Evolutionary conservation across 169 alveolate species (phyloP), one percentile per base, ranked within the genome.

Genomic region (Cryptosporidium xiaoi): DNA sequence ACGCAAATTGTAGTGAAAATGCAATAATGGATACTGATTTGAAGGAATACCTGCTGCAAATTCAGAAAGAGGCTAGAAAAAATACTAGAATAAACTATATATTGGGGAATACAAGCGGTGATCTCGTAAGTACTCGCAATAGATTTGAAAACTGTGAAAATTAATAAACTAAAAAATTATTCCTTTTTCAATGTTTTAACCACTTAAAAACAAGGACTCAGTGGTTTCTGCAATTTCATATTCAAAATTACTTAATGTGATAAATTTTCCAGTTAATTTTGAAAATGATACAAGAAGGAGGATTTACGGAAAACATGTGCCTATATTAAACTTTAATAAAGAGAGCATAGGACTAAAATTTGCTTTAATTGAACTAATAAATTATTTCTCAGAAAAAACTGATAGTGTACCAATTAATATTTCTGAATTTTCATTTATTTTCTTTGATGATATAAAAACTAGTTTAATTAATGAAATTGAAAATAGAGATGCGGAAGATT

Each of bases 41-140:
- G 48, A 40, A 40, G 10, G 48, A 1, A 40, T 40, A 40, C 48
- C 10, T 40, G 48, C 2, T 40, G 10, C 10, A 40, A 6, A 40
- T 40, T 40, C 13, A 8, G 48, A 40, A 1, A 8, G 10, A 40
- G 48, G 48, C 48, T 40, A 8, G 48, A 40, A 40, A 8, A 3
- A 8, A 40, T 3, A 8, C 10, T 40, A 40, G 10, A 40, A 6
- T 40, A 8, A 69, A 69, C 33, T 44, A 58, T 20, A 51, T 77
- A 5, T 40, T 77, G 36, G 87, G 87, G 10, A 77, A 77, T 16
- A 55, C 27, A 40, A 77, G 87, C 44, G 69, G 77, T 36, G 87
- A 77, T 27, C 55, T 77, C 31, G 87, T 77, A 62, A 60, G 87
- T 71, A 51, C 3, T 34, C 1, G 16, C 16, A n/a, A 40, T 40